Evolutionary conservation across 164 flowering plant genomes (phyloP), one percentile per base, ranked within the genome.

Genomic region (Kingdonia uniflora): DNA sequence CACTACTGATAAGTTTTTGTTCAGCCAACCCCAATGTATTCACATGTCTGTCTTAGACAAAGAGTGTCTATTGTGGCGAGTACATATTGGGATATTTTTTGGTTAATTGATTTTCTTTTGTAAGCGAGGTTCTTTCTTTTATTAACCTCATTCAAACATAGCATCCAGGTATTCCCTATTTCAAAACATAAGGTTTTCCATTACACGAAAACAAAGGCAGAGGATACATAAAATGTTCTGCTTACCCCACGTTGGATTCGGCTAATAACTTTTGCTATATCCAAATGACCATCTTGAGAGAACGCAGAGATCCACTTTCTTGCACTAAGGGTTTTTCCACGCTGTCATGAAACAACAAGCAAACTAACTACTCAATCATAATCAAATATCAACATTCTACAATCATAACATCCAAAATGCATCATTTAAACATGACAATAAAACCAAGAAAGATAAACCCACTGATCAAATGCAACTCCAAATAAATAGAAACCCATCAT

Each of bases 191-290:
- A 29, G 4, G 8, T 29, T 4, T 29, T 29, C 35, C 4, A 29
- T 29, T 29, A 29, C 35, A 29, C 35, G 8, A 29, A 3, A 3
- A 29, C 35, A 3, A n/a, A 29, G 35, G 8, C 35, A 29, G 6
- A 8, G 35, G 8, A 29, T 29, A 29, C 35, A 19, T 0, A 4
- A 39, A 55, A 38, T 22, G 23, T 39, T 29, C 24, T 41, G n/a
- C 61, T 56, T 77, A 91, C 95, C 84, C 97, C 97, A 42, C 85
- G 74, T 49, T 87, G 96, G 59, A 87, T 87, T 43, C 96, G 77
- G 24, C 80, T 69, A 37, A 91, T 84, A 41, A 81, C 89, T 73
- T 78, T 82, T 11, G 77, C 85, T 19, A 91, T 81, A 69, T 91
- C 96, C 71, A 91, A 64, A 44, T 68, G 81, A 52, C 97, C 97